phyloP scores from a whole-genome alignment of 768 basidiomycete genomes.

The Termitomyces bulborhizus region DNA sequence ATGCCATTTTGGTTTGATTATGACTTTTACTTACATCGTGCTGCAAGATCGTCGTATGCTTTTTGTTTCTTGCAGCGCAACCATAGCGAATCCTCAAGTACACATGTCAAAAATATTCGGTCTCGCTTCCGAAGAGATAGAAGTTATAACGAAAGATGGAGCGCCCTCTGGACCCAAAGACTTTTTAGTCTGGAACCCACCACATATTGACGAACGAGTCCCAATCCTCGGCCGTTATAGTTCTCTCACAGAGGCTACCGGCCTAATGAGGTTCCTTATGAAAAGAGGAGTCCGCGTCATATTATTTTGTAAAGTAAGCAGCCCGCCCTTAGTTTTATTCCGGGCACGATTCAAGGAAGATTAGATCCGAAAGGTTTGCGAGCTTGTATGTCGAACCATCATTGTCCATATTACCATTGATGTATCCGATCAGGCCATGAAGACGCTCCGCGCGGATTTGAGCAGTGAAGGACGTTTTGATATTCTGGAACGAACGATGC shows the following conservation, averaged over 20 bases:
- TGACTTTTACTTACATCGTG: background rate
- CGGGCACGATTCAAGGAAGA: background rate
- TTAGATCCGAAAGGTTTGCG: slow-evolving; percentile 77
- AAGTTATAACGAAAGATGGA: slow-evolving; percentile 72
- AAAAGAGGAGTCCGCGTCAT: slow-evolving; percentile 75
- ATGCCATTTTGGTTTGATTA: slow-evolving; percentile 19
- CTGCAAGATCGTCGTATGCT: slow-evolving; percentile 43
- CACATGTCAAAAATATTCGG: slow-evolving; percentile 80
- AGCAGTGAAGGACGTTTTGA: slow-evolving; percentile 72
- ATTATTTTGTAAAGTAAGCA: slow-evolving; percentile 78
- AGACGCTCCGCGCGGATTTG: slow-evolving; percentile 62
- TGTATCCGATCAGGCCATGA: slow-evolving; percentile 61
- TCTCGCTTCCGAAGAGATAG: slow-evolving; percentile 51
- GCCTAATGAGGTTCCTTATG: slow-evolving; percentile 77
- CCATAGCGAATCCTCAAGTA: slow-evolving; percentile 65
- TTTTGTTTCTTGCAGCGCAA: slow-evolving; percentile 87
- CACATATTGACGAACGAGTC: slow-evolving; percentile 47
- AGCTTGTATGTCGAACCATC: slow-evolving; percentile 46
- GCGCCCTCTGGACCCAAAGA: slow-evolving; percentile 80
- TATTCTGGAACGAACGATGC: slow-evolving; percentile 67
- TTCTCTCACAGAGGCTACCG: slow-evolving; percentile 62
- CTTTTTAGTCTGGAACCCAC: slow-evolving; percentile 72
- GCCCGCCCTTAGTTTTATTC: background rate
- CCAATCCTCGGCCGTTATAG: slow-evolving; percentile 49
- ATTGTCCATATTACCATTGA: background rate